These are phyloP conservation scores for Beta vulgaris DNA, from an alignment of 148 eudicot species.

Conservation along the genomic window DNA sequence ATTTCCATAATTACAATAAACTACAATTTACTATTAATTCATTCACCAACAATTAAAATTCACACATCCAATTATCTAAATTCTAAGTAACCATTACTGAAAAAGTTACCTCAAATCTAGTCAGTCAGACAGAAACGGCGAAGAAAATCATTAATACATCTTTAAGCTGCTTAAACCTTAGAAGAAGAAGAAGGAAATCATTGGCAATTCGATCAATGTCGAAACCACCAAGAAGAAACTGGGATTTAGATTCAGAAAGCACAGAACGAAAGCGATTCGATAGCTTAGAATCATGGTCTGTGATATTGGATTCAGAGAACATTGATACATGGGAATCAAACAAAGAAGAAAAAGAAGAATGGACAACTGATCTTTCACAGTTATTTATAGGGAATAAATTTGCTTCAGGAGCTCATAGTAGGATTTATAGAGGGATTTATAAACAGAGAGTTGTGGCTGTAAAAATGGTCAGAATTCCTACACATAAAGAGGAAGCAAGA, in stretches of 20 bases:
- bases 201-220: slow-evolving; percentile 39
- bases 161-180: slow-evolving; percentile 40
- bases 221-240: slow-evolving; percentile 38
- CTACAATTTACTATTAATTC: no score
- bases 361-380: slow-evolving; percentile 99
- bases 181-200: slow-evolving; percentile 41
- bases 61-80: no score
- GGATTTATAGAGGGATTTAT: slow-evolving; percentile 94
- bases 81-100: no score
- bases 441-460: slow-evolving; percentile 97
- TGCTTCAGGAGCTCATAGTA: slow-evolving; percentile 95
- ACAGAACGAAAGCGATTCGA: slow-evolving; percentile 89
- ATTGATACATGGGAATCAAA: slow-evolving; percentile 79
- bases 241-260: slow-evolving; percentile 47
- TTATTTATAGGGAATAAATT: slow-evolving; percentile 92
- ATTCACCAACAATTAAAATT: no score
- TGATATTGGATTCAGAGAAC: slow-evolving; percentile 91
- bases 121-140: no score
- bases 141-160: no score
- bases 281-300: slow-evolving; percentile 95
- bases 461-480: slow-evolving; percentile 94
- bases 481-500: slow-evolving; percentile 76
- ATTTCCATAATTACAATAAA: no score
- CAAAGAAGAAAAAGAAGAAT: slow-evolving; percentile 76
- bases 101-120: no score